Base-by-base conservation (phyloP, 441 rosid genomes). In the Erysimum cheiri region DNA sequence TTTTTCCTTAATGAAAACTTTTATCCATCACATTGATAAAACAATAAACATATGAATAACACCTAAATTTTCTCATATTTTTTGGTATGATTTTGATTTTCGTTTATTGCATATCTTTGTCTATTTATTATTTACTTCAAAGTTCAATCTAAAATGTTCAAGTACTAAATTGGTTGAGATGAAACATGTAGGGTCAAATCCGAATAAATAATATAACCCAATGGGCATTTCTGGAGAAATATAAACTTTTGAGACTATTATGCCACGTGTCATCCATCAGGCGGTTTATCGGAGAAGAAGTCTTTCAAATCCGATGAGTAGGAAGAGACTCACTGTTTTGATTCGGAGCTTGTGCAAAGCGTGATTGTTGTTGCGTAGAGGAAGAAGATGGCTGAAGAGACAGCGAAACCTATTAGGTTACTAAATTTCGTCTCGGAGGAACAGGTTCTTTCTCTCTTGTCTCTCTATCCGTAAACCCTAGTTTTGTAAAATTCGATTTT, bases 401-500 rank as follows among this genome's bases (percentile, higher is more conserved):
- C 86, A 2, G 65, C 75, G 31, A 82, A 57, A 59, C 75, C 96
- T 17, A 76, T 85, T 8, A 82, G 90, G 77, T 79, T 90, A 77
- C 84, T 94, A 82, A 90, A 85, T 78, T 94, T 94, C 76, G 91
- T 92, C 40, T 88, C 94, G 2, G 96, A 92, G 79, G 94, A 90
- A 31, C 93, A 90, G 95, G 98, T 92, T 50, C 13, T 22, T 3
- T 28, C 44, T 60, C 22, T n/a, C 53, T 46, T 22, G 11, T 19
- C 60, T 15, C 24, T 39, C 1, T 26, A 44, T 31, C 50, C 6
- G 3, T 48, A 37, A 81, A 44, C 87, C 83, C 81, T 80, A 74
- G 15, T 19, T 65, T 53, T 37, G 15, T 60, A 8, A 37, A 31
- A 2, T 36, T 53, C 8, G 5, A 37, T 56, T 54, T 46, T 2